Conservation (phyloP, 257 asterid genomes). For the Knoxia roxburghii region DNA sequence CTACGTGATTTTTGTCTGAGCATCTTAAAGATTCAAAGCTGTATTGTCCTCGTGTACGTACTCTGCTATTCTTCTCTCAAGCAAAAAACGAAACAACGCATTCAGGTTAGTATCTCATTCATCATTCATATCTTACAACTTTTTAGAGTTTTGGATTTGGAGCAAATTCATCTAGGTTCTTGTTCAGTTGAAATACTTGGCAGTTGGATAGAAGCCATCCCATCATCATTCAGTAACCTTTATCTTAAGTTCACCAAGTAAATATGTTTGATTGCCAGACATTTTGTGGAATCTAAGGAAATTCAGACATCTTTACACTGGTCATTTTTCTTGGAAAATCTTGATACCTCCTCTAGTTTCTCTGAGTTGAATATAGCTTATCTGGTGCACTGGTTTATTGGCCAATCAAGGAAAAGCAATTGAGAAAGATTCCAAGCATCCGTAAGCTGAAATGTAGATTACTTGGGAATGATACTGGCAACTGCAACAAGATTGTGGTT, state of each 20-base stretch:
- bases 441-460: not conserved
- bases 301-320: not conserved
- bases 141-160: conserved; percentile 1
- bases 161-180: not conserved
- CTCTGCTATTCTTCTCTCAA: not conserved
- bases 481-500: not conserved
- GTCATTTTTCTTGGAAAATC: not conserved
- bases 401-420: not conserved
- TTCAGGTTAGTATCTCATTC: not conserved
- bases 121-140: not conserved
- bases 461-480: no score
- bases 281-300: not conserved
- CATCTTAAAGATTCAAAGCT: not conserved
- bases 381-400: not conserved
- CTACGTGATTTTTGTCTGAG: not conserved
- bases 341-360: not conserved
- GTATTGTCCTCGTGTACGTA: not conserved
- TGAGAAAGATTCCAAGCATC: not conserved
- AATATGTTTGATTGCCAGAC: not conserved
- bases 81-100: no score
- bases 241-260: no score
- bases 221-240: conserved; percentile 4
- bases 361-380: not conserved
- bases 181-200: conserved; percentile 4
- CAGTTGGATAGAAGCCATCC: not conserved